Conservation (phyloP, 768 basidiomycete genomes). For the Leccinum subtestaceum region DNA sequence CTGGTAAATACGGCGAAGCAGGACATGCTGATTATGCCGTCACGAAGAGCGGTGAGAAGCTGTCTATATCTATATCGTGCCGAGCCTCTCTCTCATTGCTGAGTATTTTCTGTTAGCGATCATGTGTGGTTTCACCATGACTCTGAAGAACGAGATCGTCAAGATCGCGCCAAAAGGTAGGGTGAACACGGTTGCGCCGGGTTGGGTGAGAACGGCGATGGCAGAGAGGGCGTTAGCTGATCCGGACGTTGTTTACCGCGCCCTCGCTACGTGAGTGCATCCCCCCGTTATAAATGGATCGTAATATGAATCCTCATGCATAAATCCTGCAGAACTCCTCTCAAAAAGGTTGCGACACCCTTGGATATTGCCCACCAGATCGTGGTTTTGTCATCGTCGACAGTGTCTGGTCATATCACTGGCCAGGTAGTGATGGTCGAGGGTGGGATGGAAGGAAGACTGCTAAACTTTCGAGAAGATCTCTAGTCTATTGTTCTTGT, state of each 20-base stretch:
- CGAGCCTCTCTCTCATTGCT: neutral
- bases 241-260: constrained; percentile 50
- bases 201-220: constrained; percentile 67
- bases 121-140: constrained; percentile 69
- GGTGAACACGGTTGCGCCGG: constrained; percentile 70
- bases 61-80: neutral
- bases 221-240: constrained; percentile 56
- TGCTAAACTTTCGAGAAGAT: constrained; percentile 44
- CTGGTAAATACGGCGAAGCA: constrained; percentile 72
- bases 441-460: constrained; percentile 77
- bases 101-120: constrained; percentile 40
- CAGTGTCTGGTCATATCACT: constrained; percentile 66
- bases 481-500: neutral
- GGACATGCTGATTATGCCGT: constrained; percentile 66
- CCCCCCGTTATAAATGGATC: neutral
- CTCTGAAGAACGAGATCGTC: constrained; percentile 80
- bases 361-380: constrained; percentile 67
- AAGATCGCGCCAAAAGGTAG: constrained; percentile 66
- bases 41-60: constrained; percentile 57
- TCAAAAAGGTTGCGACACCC: constrained; percentile 65
- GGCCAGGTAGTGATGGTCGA: constrained; percentile 70
- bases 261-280: constrained; percentile 61
- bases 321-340: constrained; percentile 49
- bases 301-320: neutral
- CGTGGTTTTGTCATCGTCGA: constrained; percentile 54